phyloP scores from a whole-genome alignment of 768 basidiomycete genomes.

The Lactifluus echinatus region DNA sequence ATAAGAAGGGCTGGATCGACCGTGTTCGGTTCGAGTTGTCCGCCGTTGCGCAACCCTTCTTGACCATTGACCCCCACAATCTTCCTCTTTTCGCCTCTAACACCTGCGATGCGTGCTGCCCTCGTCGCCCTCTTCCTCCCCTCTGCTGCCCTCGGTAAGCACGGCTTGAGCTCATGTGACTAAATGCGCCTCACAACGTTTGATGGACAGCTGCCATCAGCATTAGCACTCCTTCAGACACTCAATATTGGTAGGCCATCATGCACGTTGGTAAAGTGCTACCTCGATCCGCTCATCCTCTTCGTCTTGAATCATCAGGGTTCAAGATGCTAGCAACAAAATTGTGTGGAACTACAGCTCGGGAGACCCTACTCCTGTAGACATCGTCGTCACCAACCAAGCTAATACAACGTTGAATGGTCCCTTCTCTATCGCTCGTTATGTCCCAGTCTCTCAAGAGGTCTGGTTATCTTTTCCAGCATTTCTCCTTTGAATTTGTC shows the following conservation, averaged over 20 bases:
- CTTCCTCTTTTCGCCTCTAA: not conserved
- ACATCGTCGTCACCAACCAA: conserved; percentile 29
- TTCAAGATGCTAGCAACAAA: conserved; percentile 28
- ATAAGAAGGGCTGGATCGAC: not conserved
- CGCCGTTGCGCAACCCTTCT: not conserved
- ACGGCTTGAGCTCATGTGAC: not conserved
- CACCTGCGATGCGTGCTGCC: conserved; percentile 25
- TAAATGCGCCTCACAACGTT: not conserved
- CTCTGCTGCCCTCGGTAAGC: conserved; percentile 22
- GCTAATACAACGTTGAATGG: conserved; percentile 30
- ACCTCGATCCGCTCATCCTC: not conserved
- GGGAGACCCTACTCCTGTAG: conserved; percentile 30
- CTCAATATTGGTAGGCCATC: conserved; percentile 27
- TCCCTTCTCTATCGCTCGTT: conserved; percentile 29
- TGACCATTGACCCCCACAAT: conserved; percentile 2
- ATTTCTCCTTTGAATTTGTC: conserved; percentile 5
- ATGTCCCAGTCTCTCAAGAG: conserved; percentile 26
- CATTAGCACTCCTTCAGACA: conserved; percentile 26
- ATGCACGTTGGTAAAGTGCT: not conserved
- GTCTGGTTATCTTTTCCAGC: conserved; percentile 14
- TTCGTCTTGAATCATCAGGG: conserved; percentile 23
- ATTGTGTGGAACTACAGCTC: conserved; percentile 29
- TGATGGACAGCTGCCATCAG: conserved; percentile 24
- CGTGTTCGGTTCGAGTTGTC: no score
- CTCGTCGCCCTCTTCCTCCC: conserved; percentile 24